A percentile compares a stretch with the other conserved stretches of the same genome.
These are phyloP conservation scores for Anacardium occidentale DNA, from an alignment of 345 rosid genomes.

Conservation along the genomic window DNA sequence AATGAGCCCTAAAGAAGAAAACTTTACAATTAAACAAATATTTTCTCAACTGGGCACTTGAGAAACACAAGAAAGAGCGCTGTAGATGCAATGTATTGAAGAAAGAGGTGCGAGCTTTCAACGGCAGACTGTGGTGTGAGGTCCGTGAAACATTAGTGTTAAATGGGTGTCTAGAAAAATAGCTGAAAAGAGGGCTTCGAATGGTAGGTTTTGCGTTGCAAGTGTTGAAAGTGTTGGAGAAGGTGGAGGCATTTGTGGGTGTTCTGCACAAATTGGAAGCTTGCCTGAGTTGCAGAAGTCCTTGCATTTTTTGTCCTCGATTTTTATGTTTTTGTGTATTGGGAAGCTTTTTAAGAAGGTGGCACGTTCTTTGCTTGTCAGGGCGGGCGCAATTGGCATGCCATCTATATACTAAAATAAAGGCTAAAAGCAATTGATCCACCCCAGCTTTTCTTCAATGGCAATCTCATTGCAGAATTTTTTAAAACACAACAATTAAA, in stretches of 20 bases:
- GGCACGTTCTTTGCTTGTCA: no score
- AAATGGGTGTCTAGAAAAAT: slow-evolving; percentile 20
- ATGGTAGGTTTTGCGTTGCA: neutral
- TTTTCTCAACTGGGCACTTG: slow-evolving; percentile 33
- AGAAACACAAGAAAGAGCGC: slow-evolving; percentile 22
- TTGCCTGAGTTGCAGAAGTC: slow-evolving; percentile 35
- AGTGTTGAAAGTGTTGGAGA: slow-evolving; percentile 21
- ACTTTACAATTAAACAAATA: slow-evolving; percentile 33
- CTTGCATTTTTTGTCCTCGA: slow-evolving; percentile 41
- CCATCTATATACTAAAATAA: no score
- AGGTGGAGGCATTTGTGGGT: slow-evolving; percentile 17
- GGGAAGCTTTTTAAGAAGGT: neutral
- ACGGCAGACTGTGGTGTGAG: slow-evolving; percentile 22
- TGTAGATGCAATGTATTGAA: slow-evolving; percentile 30
- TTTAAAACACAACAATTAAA: no score
- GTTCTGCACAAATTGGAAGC: slow-evolving; percentile 40
- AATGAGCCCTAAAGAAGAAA: slow-evolving; percentile 29
- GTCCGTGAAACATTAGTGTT: slow-evolving; percentile 29
- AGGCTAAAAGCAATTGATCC: no score
- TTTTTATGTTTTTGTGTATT: neutral
- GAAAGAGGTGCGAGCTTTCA: slow-evolving; percentile 33
- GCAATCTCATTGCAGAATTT: no score
- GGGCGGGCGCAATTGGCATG: no score
- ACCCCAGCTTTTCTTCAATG: no score
- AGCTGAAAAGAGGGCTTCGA: slow-evolving; percentile 27